Conservation (phyloP, 371 early-diverging fungal species). For the Syncephalastrum contaminatum region DNA sequence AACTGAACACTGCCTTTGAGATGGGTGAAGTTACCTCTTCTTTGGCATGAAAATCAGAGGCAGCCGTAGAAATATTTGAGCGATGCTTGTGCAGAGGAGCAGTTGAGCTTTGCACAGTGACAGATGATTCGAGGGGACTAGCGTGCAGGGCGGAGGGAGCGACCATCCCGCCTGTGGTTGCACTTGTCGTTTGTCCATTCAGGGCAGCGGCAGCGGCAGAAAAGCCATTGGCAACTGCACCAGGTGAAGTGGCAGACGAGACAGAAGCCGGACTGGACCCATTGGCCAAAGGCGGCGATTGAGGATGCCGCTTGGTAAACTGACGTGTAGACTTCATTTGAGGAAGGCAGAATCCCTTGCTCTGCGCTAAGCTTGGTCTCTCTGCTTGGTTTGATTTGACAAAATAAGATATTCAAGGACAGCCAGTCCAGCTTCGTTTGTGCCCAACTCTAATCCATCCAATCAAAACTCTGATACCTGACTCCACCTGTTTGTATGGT, state of each 20-base stretch:
- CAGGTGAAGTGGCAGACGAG: slow-evolving; percentile 12
- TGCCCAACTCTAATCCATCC: too few species aligned
- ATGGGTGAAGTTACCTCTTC: slow-evolving; percentile 1
- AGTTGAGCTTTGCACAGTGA: slow-evolving; percentile 9
- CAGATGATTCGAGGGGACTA: background rate
- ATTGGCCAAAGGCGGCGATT: slow-evolving; percentile 12
- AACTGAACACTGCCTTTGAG: background rate
- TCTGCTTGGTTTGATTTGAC: too few species aligned
- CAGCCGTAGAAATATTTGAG: too few species aligned
- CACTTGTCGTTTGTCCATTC: background rate
- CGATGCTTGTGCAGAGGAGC: slow-evolving; percentile 2
- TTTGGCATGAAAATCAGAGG: too few species aligned
- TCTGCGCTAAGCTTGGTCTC: too few species aligned
- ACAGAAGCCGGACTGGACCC: slow-evolving; percentile 3
- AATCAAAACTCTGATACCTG: too few species aligned
- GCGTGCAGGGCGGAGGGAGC: background rate
- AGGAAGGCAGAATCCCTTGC: too few species aligned
- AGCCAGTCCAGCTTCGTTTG: too few species aligned
- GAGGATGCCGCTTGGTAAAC: slow-evolving; percentile 22
- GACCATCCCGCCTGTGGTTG: background rate
- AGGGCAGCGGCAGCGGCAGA: background rate
- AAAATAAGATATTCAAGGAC: too few species aligned
- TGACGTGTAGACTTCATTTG: slow-evolving; percentile 22
- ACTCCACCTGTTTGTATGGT: too few species aligned
- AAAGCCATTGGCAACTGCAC: background rate